A percentile compares a stretch with the other conserved stretches of the same genome.
Conservation (phyloP, 2,329 filamentous ascomycete genomes). For the Knoxdaviesia proteae region DNA sequence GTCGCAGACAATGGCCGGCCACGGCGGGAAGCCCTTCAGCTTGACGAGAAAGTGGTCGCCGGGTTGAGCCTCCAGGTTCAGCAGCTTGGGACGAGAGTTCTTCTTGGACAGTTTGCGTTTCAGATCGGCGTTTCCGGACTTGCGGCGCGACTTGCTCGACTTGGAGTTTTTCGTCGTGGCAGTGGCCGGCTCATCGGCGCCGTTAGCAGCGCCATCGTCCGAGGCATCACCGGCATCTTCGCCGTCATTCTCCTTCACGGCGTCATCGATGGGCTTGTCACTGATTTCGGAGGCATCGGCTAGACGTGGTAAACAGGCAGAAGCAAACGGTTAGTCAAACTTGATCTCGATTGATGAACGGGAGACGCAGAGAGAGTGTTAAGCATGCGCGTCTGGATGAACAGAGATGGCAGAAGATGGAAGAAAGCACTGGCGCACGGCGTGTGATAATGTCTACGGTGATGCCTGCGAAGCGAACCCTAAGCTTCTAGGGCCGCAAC, state of each 20-base stretch:
- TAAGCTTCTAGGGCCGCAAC: no score
- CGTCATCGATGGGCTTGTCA: constrained; percentile 3
- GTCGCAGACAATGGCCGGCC: constrained; percentile 86
- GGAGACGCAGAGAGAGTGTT: no score
- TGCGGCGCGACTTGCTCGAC: constrained; percentile 37
- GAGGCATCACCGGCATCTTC: neutral
- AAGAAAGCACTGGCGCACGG: no score
- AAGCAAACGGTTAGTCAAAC: no score
- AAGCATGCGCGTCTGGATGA: no score
- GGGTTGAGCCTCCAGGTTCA: constrained; percentile 61
- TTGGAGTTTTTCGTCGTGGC: constrained; percentile 14
- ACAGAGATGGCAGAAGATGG: no score
- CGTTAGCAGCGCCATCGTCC: constrained; percentile 9
- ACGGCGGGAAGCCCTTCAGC: constrained; percentile 84
- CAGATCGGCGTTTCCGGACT: constrained; percentile 47
- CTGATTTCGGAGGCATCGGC: neutral
- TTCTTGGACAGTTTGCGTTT: constrained; percentile 69
- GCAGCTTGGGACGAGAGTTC: constrained; percentile 52
- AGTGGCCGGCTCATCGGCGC: constrained; percentile 9
- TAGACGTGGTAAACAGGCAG: no score
- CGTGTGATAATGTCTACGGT: no score
- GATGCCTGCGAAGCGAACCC: no score
- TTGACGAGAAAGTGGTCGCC: constrained; percentile 85
- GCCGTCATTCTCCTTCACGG: constrained; percentile 2
- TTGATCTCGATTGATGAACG: no score